phyloP scores from a whole-genome alignment of 495 filamentous ascomycete genomes.

The Usnea hakonensis region DNA sequence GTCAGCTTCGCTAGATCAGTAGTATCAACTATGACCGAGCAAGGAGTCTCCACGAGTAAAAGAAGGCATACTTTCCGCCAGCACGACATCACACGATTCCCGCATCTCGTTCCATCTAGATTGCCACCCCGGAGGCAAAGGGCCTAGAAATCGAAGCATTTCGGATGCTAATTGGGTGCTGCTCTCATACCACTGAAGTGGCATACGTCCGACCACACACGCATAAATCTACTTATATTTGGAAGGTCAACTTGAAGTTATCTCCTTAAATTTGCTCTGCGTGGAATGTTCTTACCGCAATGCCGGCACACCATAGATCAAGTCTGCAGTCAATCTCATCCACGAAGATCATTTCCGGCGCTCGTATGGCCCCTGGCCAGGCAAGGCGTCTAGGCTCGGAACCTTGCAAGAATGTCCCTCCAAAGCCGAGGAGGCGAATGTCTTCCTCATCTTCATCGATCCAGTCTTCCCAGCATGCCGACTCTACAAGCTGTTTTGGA shows the following conservation, averaged over 20 bases:
- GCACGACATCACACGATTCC: not conserved
- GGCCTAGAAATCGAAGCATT: not conserved
- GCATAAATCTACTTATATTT: conserved; percentile 3
- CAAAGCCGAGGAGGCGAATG: conserved; percentile 38
- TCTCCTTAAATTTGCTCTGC: not conserved
- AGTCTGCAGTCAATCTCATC: conserved; percentile 35
- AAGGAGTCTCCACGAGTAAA: not conserved
- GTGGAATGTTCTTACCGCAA: conserved; percentile 28
- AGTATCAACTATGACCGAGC: not conserved
- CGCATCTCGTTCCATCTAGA: not conserved
- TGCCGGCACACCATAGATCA: conserved; percentile 40
- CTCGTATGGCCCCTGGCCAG: conserved; percentile 31
- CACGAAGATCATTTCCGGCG: conserved; percentile 39
- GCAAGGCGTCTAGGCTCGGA: conserved; percentile 28
- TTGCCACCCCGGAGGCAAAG: not conserved
- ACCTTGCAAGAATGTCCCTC: conserved; percentile 34
- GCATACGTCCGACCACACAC: not conserved
- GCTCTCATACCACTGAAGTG: not conserved
- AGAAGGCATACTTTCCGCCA: not conserved
- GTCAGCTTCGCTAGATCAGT: not conserved
- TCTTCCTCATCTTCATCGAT: conserved; percentile 36
- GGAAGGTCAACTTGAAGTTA: too few relatives aligned
- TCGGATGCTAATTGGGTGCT: not conserved
- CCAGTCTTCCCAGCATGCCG: conserved; percentile 30
- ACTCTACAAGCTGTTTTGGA: conserved; percentile 34